Evolutionary conservation across 108 stramenopile genomes (phyloP).

Genomic region (Ochromonas danica): DNA sequence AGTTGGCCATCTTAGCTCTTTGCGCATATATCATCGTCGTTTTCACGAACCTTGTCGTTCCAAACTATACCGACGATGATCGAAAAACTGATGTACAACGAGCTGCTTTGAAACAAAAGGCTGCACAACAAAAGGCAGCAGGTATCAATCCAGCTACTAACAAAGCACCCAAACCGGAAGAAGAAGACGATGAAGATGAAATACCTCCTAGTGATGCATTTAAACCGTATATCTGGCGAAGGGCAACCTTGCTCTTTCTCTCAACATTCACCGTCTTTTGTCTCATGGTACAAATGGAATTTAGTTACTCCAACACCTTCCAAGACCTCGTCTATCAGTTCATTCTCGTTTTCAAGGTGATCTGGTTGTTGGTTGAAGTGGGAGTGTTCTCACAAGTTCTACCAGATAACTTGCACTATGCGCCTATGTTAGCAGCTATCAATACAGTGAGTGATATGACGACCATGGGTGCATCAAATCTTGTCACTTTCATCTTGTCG

Average conservation of each 20-base stretch:
- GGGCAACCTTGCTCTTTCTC: slow-evolving; percentile 64
- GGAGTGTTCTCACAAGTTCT: slow-evolving; percentile 54
- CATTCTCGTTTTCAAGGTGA: slow-evolving; percentile 66
- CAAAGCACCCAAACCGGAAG: not conserved
- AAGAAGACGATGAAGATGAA: slow-evolving; percentile 57
- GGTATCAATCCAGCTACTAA: not conserved
- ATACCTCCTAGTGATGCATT: slow-evolving; percentile 46
- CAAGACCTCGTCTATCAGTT: slow-evolving; percentile 59
- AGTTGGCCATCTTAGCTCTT: not conserved
- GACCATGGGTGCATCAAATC: slow-evolving; percentile 73
- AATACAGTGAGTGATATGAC: slow-evolving; percentile 65
- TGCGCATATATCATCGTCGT: not conserved
- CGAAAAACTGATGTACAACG: slow-evolving; percentile 4
- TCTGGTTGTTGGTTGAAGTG: slow-evolving; percentile 63
- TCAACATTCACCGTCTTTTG: not conserved
- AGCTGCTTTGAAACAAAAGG: not conserved
- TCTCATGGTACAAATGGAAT: slow-evolving; percentile 59
- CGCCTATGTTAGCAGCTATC: slow-evolving; percentile 65
- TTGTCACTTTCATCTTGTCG: slow-evolving; percentile 67
- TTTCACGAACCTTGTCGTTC: not conserved
- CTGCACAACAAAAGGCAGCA: not conserved
- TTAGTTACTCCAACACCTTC: slow-evolving; percentile 69
- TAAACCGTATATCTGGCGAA: slow-evolving; percentile 64
- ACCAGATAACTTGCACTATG: slow-evolving; percentile 53
- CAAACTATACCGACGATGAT: slow-evolving; percentile 24